Percentiles rank a stretch among this genome's conserved stretches.
Conservation (phyloP, 257 asterid species). For the Solanum etuberosum region DNA sequence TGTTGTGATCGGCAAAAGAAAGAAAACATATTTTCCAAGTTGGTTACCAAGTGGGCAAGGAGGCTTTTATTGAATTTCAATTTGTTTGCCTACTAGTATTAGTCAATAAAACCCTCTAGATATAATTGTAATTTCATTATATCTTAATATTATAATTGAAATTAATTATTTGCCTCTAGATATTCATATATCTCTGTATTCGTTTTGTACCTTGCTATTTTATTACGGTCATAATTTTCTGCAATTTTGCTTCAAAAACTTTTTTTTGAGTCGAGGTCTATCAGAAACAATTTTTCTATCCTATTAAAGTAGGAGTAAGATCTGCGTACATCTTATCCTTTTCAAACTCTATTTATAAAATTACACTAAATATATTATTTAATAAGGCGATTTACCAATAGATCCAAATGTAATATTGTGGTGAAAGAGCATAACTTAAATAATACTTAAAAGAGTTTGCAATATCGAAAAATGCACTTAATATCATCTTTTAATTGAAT, state of each 20-base stretch:
- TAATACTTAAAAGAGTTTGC: background rate
- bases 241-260: background rate
- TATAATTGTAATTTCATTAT: background rate
- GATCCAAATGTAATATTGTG: background rate
- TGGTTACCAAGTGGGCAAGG: conserved; percentile 36
- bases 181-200: background rate
- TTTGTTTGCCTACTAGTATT: background rate
- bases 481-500: background rate
- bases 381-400: background rate
- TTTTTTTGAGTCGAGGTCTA: background rate
- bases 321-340: rapidly evolving
- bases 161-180: background rate
- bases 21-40: conserved; percentile 11
- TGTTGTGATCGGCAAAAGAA: background rate
- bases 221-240: background rate
- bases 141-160: background rate
- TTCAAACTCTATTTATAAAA: background rate
- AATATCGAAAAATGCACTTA: background rate
- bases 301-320: background rate
- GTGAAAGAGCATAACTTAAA: background rate
- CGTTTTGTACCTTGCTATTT: background rate
- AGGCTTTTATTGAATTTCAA: conserved; percentile 17
- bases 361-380: too few species aligned
- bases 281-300: background rate
- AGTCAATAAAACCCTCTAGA: background rate